Conservation (phyloP, 148 eudicot species). For the Gaultheria prostrata region DNA sequence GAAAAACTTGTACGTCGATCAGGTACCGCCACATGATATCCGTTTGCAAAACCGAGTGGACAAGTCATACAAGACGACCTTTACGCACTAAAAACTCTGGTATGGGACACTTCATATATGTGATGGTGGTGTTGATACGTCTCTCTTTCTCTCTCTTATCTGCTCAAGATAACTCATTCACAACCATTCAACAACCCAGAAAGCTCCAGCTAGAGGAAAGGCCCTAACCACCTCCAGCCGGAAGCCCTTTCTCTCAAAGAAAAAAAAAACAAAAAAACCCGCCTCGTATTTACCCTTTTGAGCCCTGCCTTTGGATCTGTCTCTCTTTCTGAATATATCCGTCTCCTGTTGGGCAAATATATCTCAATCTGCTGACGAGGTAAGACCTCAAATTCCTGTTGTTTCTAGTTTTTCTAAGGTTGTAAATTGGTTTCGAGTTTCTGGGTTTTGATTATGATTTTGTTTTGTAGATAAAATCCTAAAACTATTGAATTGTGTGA, state of each 20-base stretch:
- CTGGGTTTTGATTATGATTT: background rate
- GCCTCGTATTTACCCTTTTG: background rate
- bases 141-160: no score
- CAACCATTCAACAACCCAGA: background rate
- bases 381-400: conserved; percentile 2
- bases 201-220: background rate
- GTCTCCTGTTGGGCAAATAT: background rate
- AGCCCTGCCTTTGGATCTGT: background rate
- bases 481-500: background rate
- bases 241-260: background rate
- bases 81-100: background rate
- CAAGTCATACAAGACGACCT: background rate
- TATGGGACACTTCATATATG: background rate
- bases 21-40: no score
- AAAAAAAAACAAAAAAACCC: no score
- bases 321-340: background rate
- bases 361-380: conserved; percentile 12
- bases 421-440: background rate
- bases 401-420: background rate
- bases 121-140: background rate
- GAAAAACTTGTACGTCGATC: no score
- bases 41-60: no score
- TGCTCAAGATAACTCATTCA: background rate
- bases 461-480: background rate
- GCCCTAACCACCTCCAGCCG: background rate